Conservation (phyloP, 1,284 basidiomycete genomes). For the Trametes pubescens region DNA sequence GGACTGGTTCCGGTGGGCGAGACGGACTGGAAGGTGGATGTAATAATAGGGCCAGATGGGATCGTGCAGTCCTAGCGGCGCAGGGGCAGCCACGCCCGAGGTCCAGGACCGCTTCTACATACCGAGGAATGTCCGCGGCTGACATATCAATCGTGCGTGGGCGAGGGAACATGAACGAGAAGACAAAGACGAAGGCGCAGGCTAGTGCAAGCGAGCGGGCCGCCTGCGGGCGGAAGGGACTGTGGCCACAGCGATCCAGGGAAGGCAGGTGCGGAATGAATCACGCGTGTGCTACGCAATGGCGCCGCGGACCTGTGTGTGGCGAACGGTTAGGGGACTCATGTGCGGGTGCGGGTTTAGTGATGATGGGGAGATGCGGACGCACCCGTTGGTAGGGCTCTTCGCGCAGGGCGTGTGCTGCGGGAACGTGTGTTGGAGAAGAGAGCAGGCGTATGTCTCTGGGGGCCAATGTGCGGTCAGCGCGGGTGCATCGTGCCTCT, state of each 20-base stretch:
- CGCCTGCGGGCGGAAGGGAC: background rate
- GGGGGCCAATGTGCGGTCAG: constrained; percentile 27
- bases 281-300: constrained; percentile 28
- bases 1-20: constrained; percentile 62
- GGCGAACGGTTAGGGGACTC: background rate
- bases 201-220: background rate
- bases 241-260: constrained; percentile 11
- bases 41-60: constrained; percentile 65
- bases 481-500: constrained; percentile 28
- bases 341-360: background rate
- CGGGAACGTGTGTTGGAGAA: constrained; percentile 40
- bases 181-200: background rate
- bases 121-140: constrained; percentile 30
- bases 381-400: constrained; percentile 44
- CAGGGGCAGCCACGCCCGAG: constrained; percentile 17
- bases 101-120: constrained; percentile 16
- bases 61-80: constrained; percentile 31
- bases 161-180: constrained; percentile 13
- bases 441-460: constrained; percentile 47
- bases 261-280: background rate
- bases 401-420: constrained; percentile 33
- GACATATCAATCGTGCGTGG: constrained; percentile 35
- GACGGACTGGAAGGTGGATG: constrained; percentile 75
- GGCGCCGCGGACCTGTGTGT: constrained; percentile 33
- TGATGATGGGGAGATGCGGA: constrained; percentile 24